phyloP scores from a whole-genome alignment of 306 rosid species.

The Chamaecrista fasciculata region DNA sequence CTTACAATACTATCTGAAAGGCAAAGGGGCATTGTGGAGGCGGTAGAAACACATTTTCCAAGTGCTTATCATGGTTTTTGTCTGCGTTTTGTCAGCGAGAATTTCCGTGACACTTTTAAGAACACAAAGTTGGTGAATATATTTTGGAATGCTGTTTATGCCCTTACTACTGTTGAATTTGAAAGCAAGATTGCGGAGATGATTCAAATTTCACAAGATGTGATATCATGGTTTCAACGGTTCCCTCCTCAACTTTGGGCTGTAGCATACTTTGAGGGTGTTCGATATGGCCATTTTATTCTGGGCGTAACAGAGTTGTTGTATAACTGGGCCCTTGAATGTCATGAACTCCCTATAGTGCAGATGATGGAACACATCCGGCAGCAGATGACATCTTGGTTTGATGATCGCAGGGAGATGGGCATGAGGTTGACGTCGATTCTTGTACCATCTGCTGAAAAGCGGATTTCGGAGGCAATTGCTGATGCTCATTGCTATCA shows the following conservation, averaged over 20 bases:
- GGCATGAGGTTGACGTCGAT: conserved; percentile 81
- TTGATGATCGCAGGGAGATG: conserved; percentile 66
- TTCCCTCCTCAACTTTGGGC: conserved; percentile 98
- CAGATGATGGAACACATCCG: conserved; percentile 98
- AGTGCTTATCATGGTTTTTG: conserved; percentile 92
- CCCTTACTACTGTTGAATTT: conserved; percentile 86
- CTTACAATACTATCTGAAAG: conserved; percentile 91
- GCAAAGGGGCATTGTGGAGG: conserved; percentile 76
- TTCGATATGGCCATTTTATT: conserved; percentile 86
- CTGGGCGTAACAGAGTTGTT: conserved; percentile 85
- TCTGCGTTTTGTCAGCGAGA: conserved; percentile 83
- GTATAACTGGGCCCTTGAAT: conserved; percentile 96
- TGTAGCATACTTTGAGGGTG: conserved; percentile 90
- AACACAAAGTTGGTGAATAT: conserved; percentile 91
- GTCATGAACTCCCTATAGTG: conserved; percentile 91
- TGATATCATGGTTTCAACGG: conserved; percentile 72
- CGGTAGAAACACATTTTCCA: conserved; percentile 93
- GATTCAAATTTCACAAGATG: conserved; percentile 85
- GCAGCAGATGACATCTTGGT: conserved; percentile 68
- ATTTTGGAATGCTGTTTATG: conserved; percentile 98
- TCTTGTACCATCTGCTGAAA: conserved; percentile 95
- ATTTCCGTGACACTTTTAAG: conserved; percentile 91
- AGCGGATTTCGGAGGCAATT: conserved; percentile 77
- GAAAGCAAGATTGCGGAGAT: conserved; percentile 87
- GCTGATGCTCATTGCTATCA: conserved; percentile 94